Evolutionary conservation across 768 basidiomycete species (phyloP), one percentile per base, ranked within the genome.

Genomic region (Boletus sp.): DNA sequence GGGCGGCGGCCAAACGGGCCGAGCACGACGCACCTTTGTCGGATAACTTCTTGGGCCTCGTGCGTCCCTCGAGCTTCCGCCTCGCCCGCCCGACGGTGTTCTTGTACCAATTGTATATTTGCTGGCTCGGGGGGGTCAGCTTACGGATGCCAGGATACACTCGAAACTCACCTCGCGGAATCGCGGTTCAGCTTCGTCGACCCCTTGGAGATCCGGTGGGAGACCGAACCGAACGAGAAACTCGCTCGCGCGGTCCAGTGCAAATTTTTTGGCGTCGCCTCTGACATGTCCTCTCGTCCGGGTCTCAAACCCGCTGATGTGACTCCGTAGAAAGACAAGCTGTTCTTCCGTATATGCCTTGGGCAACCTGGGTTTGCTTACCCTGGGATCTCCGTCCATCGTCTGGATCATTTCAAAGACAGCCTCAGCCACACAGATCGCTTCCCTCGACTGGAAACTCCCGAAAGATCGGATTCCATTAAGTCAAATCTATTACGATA

Each of bases 51-150:
- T 76, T 74, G 37, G 81, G 75, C 41, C 81, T 73, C 1, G 80
- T 77, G 27, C 79, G 73, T 7, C 82, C 82, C 56, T 83, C 83
- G 42, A 79, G 70, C 64, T 83, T 83, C 44, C 83, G 74, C 50
- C 83, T 74, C 7, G 79, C 81, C 32, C 84, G 75, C 7, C 83
- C 84, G 51, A 83, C 79, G 17, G 84, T 84, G 66, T 85, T 85
- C 71, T 85, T 85, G 71, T 83, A 85, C 84, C 84, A 86, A 61
- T 84, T 85, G 72, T 85, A 85, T 53, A 85, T 83, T 79, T 84
- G 83, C 83, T 84, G 35, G 5, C 14, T 29, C 25, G 9, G 4
- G 25, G 34, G 29, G 19, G 25, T 43, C 6, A 32, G 59, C 21
- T 1, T 29, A 4, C 1, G 19, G 19, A 23, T 32, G 34, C 13